Conservation (phyloP, 768 basidiomycete genomes). For the Russula earlei region DNA sequence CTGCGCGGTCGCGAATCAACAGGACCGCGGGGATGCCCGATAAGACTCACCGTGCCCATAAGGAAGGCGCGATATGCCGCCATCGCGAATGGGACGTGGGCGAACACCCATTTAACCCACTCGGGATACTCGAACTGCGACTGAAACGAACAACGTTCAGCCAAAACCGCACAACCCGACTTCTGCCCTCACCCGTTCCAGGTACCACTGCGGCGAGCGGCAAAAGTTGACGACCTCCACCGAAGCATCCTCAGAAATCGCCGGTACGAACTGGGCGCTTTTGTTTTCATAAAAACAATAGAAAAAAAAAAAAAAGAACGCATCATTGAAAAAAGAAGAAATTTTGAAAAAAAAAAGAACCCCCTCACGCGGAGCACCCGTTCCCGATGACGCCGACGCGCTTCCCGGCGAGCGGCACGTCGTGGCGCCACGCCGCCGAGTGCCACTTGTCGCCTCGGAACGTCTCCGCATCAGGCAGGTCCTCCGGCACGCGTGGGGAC, state of each 20-base stretch:
- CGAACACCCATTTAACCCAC: conserved; percentile 45
- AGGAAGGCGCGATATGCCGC: conserved; percentile 38
- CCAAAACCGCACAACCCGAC: background rate
- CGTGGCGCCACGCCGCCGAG: conserved; percentile 46
- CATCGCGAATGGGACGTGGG: conserved; percentile 42
- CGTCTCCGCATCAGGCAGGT: conserved; percentile 21
- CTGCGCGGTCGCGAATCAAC: background rate
- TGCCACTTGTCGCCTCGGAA: conserved; percentile 48
- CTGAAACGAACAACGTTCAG: conserved; percentile 23
- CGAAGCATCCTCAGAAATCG: conserved; percentile 40
- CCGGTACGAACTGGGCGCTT: conserved; percentile 53
- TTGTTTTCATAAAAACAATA: no score
- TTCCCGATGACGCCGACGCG: conserved; percentile 54
- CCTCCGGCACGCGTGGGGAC: conserved; percentile 22
- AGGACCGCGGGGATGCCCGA: background rate
- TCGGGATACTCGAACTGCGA: conserved; percentile 33
- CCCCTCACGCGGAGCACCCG: conserved; percentile 43
- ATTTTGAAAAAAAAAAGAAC: background rate
- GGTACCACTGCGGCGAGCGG: conserved; percentile 50
- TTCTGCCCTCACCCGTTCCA: conserved; percentile 42
- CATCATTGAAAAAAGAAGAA: no score
- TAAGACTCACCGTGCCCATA: conserved; percentile 36
- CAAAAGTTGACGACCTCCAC: conserved; percentile 45
- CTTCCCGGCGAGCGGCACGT: conserved; percentile 42
- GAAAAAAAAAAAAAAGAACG: no score